Evolutionary conservation across 176 grass and related monocot genomes (phyloP).

Genomic region (Zea luxurians): DNA sequence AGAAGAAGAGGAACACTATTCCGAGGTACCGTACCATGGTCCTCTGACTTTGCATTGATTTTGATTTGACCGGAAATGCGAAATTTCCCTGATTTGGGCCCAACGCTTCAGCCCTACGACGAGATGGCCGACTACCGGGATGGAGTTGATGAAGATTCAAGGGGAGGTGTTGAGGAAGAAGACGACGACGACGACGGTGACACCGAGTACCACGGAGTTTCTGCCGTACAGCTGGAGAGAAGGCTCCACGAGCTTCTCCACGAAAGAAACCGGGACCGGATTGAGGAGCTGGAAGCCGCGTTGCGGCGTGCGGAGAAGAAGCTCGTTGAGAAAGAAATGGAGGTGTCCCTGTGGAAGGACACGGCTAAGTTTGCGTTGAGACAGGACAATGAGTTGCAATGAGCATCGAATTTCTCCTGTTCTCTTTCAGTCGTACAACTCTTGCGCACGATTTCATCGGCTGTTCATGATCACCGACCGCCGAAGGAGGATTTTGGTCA

Average conservation of each 20-base stretch:
- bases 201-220: constrained; percentile 17
- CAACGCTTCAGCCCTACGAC: neutral
- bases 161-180: neutral
- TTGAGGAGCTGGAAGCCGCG: constrained; percentile 47
- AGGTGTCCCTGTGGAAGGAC: constrained; percentile 50
- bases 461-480: neutral
- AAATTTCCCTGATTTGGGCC: neutral
- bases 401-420: neutral
- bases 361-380: constrained; percentile 38
- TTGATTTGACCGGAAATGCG: neutral
- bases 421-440: neutral
- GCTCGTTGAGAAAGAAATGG: constrained; percentile 54
- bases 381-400: constrained; percentile 10
- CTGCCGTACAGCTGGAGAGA: constrained; percentile 44
- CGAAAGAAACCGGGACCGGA: constrained; percentile 45
- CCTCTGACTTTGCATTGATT: neutral
- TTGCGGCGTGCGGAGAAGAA: constrained; percentile 41
- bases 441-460: neutral
- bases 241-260: constrained; percentile 62
- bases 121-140: neutral
- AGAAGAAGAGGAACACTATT: constrained; percentile 6
- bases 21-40: constrained; percentile 27
- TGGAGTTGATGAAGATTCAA: neutral
- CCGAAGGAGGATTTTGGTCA: neutral
- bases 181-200: neutral